Conservation (phyloP, 805 yeast genomes). For the Jamesozyma hellenica region DNA sequence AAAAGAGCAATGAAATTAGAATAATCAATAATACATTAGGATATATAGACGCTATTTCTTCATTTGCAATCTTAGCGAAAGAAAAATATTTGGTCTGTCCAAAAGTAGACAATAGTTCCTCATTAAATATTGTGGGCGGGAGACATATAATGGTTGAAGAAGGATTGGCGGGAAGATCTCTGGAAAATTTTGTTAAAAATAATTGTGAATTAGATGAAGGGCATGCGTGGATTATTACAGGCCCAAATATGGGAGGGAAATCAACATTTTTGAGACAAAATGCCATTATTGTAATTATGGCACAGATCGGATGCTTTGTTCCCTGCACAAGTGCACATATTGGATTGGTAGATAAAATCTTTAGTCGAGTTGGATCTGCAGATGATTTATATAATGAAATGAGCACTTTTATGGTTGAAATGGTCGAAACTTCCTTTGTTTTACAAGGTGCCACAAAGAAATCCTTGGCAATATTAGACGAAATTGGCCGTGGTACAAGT, state of each 20-base stretch:
- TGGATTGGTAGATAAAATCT: slow-evolving; percentile 69
- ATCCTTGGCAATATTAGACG: slow-evolving; percentile 75
- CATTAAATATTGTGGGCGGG: slow-evolving; percentile 49
- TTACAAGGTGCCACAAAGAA: slow-evolving; percentile 51
- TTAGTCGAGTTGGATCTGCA: slow-evolving; percentile 74
- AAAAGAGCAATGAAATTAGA: slow-evolving; percentile 38
- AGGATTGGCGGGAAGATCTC: slow-evolving; percentile 42
- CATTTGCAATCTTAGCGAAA: slow-evolving; percentile 63
- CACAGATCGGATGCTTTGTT: slow-evolving; percentile 66
- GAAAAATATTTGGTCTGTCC: slow-evolving; percentile 67
- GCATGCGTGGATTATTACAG: slow-evolving; percentile 57
- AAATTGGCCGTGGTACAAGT: slow-evolving; percentile 85
- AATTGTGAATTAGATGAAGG: slow-evolving; percentile 23
- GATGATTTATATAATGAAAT: slow-evolving; percentile 71
- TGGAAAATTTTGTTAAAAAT: slow-evolving; percentile 26
- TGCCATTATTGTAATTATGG: slow-evolving; percentile 56
- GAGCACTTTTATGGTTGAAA: slow-evolving; percentile 90
- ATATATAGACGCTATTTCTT: slow-evolving; percentile 57
- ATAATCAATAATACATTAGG: slow-evolving; percentile 44
- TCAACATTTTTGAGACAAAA: slow-evolving; percentile 67
- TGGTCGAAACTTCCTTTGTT: slow-evolving; percentile 73
- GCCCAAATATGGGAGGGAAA: slow-evolving; percentile 87
- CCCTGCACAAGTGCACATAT: slow-evolving; percentile 56
- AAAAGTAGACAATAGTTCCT: slow-evolving; percentile 37
- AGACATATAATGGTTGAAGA: slow-evolving; percentile 83